Conservation (phyloP, 2,329 filamentous ascomycete genomes). For the Curvularia eragrostidis region DNA sequence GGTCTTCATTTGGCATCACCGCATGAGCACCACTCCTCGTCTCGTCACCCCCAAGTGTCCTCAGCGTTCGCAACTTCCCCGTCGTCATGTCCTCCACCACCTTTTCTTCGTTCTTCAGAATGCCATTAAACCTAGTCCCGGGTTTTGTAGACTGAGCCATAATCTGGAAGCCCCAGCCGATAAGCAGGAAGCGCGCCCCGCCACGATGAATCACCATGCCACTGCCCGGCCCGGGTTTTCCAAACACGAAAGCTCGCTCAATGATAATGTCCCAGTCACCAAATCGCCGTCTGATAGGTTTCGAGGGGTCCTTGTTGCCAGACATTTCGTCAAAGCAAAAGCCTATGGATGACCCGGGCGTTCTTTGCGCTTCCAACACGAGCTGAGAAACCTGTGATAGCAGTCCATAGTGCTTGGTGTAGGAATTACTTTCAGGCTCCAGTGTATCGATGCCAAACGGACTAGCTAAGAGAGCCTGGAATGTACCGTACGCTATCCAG, state of each 20-base stretch:
- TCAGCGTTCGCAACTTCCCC: slow-evolving; percentile 47
- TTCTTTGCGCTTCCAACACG: slow-evolving; percentile 47
- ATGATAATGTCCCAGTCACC: slow-evolving; percentile 50
- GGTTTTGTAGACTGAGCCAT: slow-evolving; percentile 35
- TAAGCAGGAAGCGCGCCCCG: slow-evolving; percentile 52
- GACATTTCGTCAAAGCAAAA: slow-evolving; percentile 55
- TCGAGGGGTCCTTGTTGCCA: slow-evolving; percentile 36
- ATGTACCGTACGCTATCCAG: slow-evolving; percentile 37
- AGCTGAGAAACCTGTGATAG: slow-evolving; percentile 48
- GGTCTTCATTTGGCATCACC: slow-evolving; percentile 64
- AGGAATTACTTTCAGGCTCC: slow-evolving; percentile 36
- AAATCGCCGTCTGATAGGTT: slow-evolving; percentile 42
- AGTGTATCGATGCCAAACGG: slow-evolving; percentile 53
- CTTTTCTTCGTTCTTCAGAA: slow-evolving; percentile 54
- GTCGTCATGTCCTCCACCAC: slow-evolving; percentile 45
- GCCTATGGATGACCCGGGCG: slow-evolving; percentile 41
- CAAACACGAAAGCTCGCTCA: slow-evolving; percentile 56
- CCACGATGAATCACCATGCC: slow-evolving; percentile 55
- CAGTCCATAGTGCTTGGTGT: slow-evolving; percentile 52
- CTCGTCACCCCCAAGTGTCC: slow-evolving; percentile 55
- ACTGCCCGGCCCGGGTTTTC: slow-evolving; percentile 50
- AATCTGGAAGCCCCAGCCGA: slow-evolving; percentile 57
- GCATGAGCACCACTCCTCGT: slow-evolving; percentile 56
- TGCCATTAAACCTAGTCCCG: slow-evolving; percentile 52
- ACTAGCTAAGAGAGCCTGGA: slow-evolving; percentile 27